These are phyloP conservation scores for Microcera coccophila DNA, from an alignment of 2,329 filamentous ascomycete genomes.

Conservation along the genomic window DNA sequence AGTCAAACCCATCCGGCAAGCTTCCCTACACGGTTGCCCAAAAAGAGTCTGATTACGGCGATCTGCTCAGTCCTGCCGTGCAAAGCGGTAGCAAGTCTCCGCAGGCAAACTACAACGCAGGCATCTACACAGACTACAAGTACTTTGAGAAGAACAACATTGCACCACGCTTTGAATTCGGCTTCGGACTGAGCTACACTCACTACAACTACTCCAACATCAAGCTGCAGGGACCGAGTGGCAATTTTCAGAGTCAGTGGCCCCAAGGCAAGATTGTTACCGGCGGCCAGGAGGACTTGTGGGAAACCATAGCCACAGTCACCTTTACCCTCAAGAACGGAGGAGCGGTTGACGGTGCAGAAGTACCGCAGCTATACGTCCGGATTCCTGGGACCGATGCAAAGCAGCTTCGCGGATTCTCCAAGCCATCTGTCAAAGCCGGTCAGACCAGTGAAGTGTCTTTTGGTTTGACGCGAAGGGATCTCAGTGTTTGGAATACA, in stretches of 20 bases:
- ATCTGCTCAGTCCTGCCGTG: constrained; percentile 29
- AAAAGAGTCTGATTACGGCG: constrained; percentile 46
- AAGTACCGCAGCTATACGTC: constrained; percentile 56
- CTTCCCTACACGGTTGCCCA: constrained; percentile 70
- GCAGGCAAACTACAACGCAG: constrained; percentile 55
- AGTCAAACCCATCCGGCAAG: constrained; percentile 63
- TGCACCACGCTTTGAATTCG: constrained; percentile 61
- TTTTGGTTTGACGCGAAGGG: constrained; percentile 57
- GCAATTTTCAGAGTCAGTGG: constrained; percentile 27
- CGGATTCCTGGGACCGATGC: constrained; percentile 36
- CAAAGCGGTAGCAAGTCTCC: constrained; percentile 37
- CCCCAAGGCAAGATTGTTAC: constrained; percentile 35
- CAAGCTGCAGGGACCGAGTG: constrained; percentile 16
- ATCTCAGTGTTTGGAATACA: constrained; percentile 65
- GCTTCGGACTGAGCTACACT: constrained; percentile 66
- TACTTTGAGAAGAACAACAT: constrained; percentile 59
- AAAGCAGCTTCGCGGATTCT: constrained; percentile 4
- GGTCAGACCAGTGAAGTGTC: constrained; percentile 42
- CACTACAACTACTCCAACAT: constrained; percentile 50
- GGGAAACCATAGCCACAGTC: constrained; percentile 47
- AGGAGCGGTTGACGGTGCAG: constrained; percentile 44
- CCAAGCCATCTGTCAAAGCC: not conserved
- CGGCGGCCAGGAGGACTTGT: constrained; percentile 55
- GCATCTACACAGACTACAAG: constrained; percentile 65
- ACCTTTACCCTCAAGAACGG: constrained; percentile 49